Conservation (phyloP, 768 basidiomycete genomes). For the Kwoniella europaea region DNA sequence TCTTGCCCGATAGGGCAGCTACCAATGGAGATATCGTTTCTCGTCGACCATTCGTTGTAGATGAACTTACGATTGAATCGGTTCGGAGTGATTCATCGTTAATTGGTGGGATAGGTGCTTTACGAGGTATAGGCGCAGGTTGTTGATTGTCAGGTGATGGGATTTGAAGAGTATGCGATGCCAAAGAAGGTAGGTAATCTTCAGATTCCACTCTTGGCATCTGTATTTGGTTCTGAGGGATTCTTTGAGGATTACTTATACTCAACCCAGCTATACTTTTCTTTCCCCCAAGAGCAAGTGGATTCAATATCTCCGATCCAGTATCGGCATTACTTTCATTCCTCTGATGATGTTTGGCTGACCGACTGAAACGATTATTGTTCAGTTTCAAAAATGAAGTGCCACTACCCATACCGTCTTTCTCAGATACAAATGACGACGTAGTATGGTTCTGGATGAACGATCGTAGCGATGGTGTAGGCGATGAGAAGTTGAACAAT, state of each 20-base stretch:
- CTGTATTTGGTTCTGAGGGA: neutral
- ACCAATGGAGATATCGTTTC: slow-evolving; percentile 9
- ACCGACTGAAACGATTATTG: slow-evolving; percentile 3
- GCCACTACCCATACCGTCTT: neutral
- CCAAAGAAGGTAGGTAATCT: slow-evolving; percentile 8
- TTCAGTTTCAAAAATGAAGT: slow-evolving; percentile 7
- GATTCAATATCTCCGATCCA: neutral
- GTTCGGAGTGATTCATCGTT: neutral
- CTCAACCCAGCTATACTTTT: neutral
- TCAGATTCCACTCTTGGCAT: neutral
- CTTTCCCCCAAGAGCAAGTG: neutral
- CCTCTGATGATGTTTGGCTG: neutral
- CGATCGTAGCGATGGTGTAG: slow-evolving; percentile 3
- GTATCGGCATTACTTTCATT: neutral
- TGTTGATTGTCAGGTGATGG: neutral
- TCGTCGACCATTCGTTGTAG: neutral
- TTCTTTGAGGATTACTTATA: slow-evolving; percentile 4
- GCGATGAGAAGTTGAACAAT: slow-evolving; percentile 7
- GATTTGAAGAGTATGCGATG: neutral
- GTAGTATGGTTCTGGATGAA: slow-evolving; percentile 13
- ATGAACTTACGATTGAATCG: neutral
- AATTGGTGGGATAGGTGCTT: neutral
- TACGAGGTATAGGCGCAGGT: neutral
- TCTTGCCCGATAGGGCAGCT: slow-evolving; percentile 21
- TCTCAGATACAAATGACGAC: neutral